Evolutionary conservation across 208 protist genomes (phyloP).

Genomic region (Crithidia bombi): DNA sequence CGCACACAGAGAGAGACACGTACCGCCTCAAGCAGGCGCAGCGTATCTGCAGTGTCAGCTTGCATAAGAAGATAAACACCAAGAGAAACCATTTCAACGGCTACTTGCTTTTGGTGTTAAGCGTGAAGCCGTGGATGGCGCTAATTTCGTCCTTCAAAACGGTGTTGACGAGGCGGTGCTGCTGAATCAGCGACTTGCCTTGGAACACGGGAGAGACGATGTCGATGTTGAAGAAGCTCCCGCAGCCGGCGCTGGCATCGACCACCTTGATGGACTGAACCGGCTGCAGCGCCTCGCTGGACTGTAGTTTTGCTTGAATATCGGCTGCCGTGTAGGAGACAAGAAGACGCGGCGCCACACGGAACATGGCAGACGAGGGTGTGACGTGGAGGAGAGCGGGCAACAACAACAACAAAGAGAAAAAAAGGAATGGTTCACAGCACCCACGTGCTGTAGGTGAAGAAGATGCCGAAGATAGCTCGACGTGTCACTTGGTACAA

Average conservation of each 20-base stretch:
- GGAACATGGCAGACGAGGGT: conserved; percentile 26
- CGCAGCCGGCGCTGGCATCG: conserved; percentile 82
- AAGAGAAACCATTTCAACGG: not conserved
- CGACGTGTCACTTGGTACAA: too few species aligned
- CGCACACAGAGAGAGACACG: too few species aligned
- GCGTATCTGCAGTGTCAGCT: too few species aligned
- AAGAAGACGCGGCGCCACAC: conserved; percentile 20
- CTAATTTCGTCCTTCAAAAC: conserved; percentile 84
- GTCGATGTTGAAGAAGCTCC: conserved; percentile 86
- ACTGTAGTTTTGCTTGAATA: conserved; percentile 77
- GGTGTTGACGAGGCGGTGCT: conserved; percentile 86
- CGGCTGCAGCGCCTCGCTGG: conserved; percentile 57
- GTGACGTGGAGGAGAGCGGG: too few species aligned
- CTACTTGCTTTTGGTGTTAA: conserved; percentile 52
- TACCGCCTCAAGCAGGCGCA: too few species aligned
- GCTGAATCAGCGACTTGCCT: conserved; percentile 81
- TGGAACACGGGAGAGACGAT: conserved; percentile 74
- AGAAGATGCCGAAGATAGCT: too few species aligned
- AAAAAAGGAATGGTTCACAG: conserved; percentile 20
- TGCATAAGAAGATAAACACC: too few species aligned
- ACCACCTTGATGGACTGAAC: conserved; percentile 60
- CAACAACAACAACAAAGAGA: conserved; percentile 1
- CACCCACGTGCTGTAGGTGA: too few species aligned
- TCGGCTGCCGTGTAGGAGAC: conserved; percentile 55
- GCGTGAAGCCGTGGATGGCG: conserved; percentile 86